Base-by-base conservation (phyloP, 257 asterid species). In the Scutellaria galericulata region DNA sequence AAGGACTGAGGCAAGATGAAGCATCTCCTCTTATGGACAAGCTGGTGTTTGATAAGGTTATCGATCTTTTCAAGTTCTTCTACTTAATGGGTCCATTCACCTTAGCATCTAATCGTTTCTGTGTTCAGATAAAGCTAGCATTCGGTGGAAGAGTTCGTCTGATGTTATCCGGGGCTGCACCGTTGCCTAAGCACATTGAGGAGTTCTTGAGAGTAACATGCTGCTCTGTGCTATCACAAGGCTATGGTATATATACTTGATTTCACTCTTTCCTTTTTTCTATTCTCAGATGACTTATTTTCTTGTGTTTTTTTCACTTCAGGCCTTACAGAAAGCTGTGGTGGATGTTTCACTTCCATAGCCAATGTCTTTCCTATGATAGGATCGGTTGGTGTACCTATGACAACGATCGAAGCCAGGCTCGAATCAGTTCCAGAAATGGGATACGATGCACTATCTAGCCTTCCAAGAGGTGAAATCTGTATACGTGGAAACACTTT, bases 81-180 rank as follows among this genome's bases (percentile, higher is more conserved):
- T 20, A 10, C 27, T 58, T 52, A 40, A 0, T 14, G 40, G 20
- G 7, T 73, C 11, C 13, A 11, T 22, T 5, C 37, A 4, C 56
- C 50, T 24, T 61, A 42, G 35, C 55, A 9, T 20, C 58, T 64
- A 35, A 53, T 60, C 18, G 7, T 9, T 10, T 68, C 37, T 8
- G 6, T 5, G 70, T 70, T 76, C 61, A 93, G 98, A 89, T 93
- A 53, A 91, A 84, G 84, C 94, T 77, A 85, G 98, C 81, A 46
- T 93, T 93, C 76, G 98, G 98, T 51, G 98, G 98, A 64, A 89
- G 92, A 6, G 97, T 93, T 64, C 98, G 96, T 65, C 90, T 89
- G 37, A 84, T 93, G 85, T 76, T 91, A 41, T 84, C 98, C 39
- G 98, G 98, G 54, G 98, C 98, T 64, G 98, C 98, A 40, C 98